Evolutionary conservation across 306 rosid species (phyloP), one percentile per base, ranked within the genome.

Genomic region (Cucurbita ficifolia): DNA sequence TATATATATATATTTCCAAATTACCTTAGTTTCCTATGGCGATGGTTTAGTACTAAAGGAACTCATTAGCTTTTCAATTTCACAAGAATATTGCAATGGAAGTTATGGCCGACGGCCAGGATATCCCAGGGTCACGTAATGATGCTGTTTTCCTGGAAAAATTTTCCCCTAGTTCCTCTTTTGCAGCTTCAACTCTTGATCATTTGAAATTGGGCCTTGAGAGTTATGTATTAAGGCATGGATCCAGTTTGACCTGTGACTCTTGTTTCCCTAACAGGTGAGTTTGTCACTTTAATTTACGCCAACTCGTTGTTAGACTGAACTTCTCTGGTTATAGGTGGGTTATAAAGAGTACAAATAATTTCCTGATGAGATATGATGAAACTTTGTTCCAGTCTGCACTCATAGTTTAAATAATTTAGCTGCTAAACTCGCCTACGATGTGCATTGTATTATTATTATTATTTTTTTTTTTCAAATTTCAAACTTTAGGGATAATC

Each of bases 191-290:
- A 73, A 88, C 79, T 80, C 85, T 91, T 61, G 92, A 88, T 75
- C 80, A 70, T 81, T 79, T 94, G 76, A 85, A 79, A 81, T 89
- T 87, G 12, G 96, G 99, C 81, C 80, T 89, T 63, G 84, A 83
- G 80, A 91, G 85, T 77, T 94, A 89, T 70, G 89, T 83, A 79
- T 81, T 81, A 35, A 89, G 80, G 92, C 96, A 89, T 80, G 90
- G 87, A 81, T 86, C 86, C 65, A 80, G 64, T 65, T 80, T 83
- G 70, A 70, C 67, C 52, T 91, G 97, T 43, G 78, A 52, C 67
- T 79, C 88, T 51, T 89, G 98, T 85, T 88, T 87, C 74, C 77
- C 85, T 42, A 87, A 72, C 82, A 52, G 80, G 97, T 87, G 88
- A 61, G 77, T 83, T 79, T 75, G 71, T 52, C 9, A 19, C 42